Percentiles rank a stretch among this genome's conserved stretches.
Conservation (phyloP, 2,329 filamentous ascomycete genomes). For the Diaporthe caulivora region DNA sequence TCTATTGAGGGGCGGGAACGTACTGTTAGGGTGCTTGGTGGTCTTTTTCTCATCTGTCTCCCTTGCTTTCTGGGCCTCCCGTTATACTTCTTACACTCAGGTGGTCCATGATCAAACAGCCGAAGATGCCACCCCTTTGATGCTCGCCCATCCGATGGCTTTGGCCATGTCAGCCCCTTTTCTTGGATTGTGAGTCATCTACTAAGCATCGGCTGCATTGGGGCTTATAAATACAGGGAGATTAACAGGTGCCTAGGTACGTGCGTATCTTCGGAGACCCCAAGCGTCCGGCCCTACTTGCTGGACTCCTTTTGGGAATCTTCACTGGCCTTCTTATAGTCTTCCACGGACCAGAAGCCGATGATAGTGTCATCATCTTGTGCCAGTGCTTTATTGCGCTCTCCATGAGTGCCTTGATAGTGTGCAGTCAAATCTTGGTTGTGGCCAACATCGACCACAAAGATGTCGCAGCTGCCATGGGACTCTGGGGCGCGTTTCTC, state of each 20-base stretch:
- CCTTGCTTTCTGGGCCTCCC: neutral
- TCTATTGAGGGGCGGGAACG: neutral
- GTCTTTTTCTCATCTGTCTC: neutral
- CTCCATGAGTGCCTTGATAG: neutral
- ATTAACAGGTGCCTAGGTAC: neutral
- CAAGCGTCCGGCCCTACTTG: neutral
- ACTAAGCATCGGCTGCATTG: neutral
- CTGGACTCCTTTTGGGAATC: neutral
- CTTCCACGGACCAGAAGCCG: neutral
- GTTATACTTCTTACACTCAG: neutral
- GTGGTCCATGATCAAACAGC: neutral
- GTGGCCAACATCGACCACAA: neutral
- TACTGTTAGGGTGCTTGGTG: neutral
- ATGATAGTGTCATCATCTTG: rapidly evolving
- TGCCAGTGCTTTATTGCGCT: neutral
- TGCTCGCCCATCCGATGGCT: too few relatives aligned
- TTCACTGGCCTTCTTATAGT: neutral
- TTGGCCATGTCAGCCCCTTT: neutral
- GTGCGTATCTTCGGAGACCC: neutral
- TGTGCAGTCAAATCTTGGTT: neutral
- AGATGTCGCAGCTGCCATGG: neutral
- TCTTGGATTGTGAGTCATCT: neutral
- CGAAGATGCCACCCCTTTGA: too few relatives aligned
- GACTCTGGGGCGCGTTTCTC: neutral
- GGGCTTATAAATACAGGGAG: too few relatives aligned